A percentile compares a stretch with the other conserved stretches of the same genome.
Conservation (phyloP, 2,329 filamentous ascomycete species). For the Fusarium humuli region DNA sequence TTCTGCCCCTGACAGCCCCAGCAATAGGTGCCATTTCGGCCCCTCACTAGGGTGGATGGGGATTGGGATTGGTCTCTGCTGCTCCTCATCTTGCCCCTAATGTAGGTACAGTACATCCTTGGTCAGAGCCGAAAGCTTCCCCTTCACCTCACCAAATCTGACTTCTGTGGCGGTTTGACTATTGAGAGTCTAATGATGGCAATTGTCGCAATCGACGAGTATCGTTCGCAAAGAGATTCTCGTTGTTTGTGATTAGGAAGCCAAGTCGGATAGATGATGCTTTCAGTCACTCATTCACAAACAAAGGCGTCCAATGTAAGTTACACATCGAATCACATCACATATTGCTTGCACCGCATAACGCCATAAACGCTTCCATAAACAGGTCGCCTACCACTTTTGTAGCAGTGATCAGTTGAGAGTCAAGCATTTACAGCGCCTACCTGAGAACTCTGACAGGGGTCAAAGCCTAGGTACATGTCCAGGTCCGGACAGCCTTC, state of each 20-base stretch:
- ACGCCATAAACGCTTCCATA: background rate
- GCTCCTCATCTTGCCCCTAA: slow-evolving; percentile 42
- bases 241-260: background rate
- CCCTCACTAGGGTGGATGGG: slow-evolving; percentile 13
- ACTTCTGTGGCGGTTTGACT: slow-evolving; percentile 6
- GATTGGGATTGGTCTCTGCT: slow-evolving; percentile 32
- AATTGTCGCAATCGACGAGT: background rate
- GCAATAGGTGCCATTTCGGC: slow-evolving; percentile 14
- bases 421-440: slow-evolving; percentile 6
- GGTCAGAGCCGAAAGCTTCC: background rate
- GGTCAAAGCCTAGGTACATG: slow-evolving; percentile 23
- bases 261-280: background rate
- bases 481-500: slow-evolving; percentile 26
- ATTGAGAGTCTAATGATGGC: slow-evolving; percentile 1
- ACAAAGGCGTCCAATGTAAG: background rate
- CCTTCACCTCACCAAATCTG: background rate
- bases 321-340: slow-evolving; percentile 12
- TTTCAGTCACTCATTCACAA: slow-evolving; percentile 1
- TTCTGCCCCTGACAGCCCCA: slow-evolving; percentile 42
- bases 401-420: slow-evolving; percentile 32
- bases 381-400: slow-evolving; percentile 15
- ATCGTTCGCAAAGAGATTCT: background rate
- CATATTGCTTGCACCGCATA: slow-evolving; percentile 3
- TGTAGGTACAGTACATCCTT: slow-evolving; percentile 39
- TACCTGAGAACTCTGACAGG: slow-evolving; percentile 1